Conservation (phyloP, 169 alveolate species). For the Eimeria maxima region DNA sequence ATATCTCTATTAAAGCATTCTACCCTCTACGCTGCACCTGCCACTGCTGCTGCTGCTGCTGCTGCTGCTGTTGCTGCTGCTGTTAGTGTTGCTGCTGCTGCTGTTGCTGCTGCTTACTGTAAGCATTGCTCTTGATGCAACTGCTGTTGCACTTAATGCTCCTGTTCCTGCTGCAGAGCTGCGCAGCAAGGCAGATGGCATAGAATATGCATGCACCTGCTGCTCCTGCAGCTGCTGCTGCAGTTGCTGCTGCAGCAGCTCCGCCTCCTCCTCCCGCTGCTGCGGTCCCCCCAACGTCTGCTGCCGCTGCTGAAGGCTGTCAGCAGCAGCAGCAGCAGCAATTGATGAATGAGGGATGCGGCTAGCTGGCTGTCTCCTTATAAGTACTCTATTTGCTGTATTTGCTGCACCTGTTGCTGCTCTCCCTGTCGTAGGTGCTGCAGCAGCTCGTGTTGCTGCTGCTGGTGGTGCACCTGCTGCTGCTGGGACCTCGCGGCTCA, state of each 20-base stretch:
- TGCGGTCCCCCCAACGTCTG: background rate
- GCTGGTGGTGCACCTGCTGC: background rate
- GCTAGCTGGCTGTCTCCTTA: background rate
- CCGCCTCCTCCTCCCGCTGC: background rate
- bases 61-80: conserved; percentile 4
- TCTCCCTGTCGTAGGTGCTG: background rate
- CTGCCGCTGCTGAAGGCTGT: too few relatives aligned
- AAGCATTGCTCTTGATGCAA: background rate
- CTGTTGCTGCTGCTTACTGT: conserved; percentile 39
- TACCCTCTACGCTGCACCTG: background rate
- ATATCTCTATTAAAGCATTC: background rate
- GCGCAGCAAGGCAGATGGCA: conserved; percentile 15
- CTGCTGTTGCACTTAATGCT: background rate
- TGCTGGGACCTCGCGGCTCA: background rate
- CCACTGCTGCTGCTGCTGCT: too few relatives aligned
- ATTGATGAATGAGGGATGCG: conserved; percentile 13
- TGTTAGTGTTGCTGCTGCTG: conserved; percentile 40
- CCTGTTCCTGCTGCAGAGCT: conserved; percentile 40
- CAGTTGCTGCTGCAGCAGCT: conserved; percentile 33
- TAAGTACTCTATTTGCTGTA: background rate
- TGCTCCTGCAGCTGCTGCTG: conserved; percentile 39
- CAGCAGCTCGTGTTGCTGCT: too few relatives aligned
- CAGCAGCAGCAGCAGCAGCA: conserved; percentile 20
- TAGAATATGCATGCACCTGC: background rate
- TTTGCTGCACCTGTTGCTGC: background rate